These are phyloP conservation scores for Allium fistulosum DNA, from an alignment of 106 monocot species.

Conservation along the genomic window DNA sequence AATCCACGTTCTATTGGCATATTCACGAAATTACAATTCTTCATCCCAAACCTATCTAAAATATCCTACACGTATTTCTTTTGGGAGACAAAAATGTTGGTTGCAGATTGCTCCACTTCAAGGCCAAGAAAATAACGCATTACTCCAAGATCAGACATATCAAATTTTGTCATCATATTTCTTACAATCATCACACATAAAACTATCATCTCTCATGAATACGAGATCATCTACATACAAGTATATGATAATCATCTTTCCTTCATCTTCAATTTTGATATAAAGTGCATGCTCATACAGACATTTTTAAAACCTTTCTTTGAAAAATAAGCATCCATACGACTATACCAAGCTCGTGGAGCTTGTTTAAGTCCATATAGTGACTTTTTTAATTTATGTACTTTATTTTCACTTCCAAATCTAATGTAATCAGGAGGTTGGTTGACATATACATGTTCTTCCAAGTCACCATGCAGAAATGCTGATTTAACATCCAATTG, in stretches of 20 bases:
- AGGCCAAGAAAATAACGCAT: not conserved
- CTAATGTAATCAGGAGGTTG: not conserved
- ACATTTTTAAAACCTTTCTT: too few relatives aligned
- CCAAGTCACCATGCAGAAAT: too few relatives aligned
- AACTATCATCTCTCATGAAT: not conserved
- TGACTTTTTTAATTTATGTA: not conserved
- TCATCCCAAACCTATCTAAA: not conserved
- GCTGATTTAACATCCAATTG: too few relatives aligned
- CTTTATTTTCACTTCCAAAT: not conserved
- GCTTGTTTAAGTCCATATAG: too few relatives aligned
- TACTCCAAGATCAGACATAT: not conserved
- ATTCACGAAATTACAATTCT: not conserved
- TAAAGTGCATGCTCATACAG: too few relatives aligned
- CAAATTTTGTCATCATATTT: not conserved
- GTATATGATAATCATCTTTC: not conserved
- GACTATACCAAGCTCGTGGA: too few relatives aligned
- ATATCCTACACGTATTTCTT: not conserved
- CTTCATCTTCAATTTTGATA: not conserved
- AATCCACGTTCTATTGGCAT: not conserved
- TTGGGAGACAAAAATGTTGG: too few relatives aligned
- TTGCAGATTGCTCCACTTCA: too few relatives aligned
- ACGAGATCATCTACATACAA: constrained; percentile 1
- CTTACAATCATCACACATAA: not conserved
- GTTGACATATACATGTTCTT: not conserved
- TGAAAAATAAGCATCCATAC: too few relatives aligned